Conservation (phyloP, 306 rosid species). For the Fragaria vesca region DNA sequence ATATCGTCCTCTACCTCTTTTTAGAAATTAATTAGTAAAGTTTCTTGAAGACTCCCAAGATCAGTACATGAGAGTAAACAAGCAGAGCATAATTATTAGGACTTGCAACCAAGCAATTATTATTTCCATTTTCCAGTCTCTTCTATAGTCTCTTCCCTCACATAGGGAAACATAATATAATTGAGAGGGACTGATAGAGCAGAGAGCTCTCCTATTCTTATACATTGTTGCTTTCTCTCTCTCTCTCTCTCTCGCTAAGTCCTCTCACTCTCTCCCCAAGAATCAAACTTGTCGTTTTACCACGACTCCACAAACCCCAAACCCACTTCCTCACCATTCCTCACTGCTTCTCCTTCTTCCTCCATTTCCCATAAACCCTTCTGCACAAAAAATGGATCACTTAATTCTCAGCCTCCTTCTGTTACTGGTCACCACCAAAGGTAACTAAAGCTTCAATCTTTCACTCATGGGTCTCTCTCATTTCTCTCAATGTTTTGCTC, state of each 20-base stretch:
- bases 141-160: not conserved
- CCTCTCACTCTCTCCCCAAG: not conserved
- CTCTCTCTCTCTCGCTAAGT: not conserved
- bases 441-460: constrained; percentile 28
- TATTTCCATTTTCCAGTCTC: not conserved
- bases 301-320: not conserved
- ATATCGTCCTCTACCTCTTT: too few species aligned
- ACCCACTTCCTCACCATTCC: not conserved
- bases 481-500: not conserved
- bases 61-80: not conserved
- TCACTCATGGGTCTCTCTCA: not conserved
- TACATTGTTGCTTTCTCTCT: not conserved
- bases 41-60: not conserved
- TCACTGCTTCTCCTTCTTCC: not conserved
- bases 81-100: not conserved
- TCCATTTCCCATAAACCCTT: not conserved
- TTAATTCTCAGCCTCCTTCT: constrained; percentile 23
- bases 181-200: not conserved
- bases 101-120: not conserved
- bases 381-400: constrained; percentile 32
- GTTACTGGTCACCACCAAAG: constrained; percentile 32
- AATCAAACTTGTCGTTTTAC: not conserved
- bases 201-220: not conserved
- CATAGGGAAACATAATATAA: not conserved
- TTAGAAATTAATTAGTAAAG: not conserved